Evolutionary conservation across 441 rosid genomes (phyloP).

Genomic region (Populus hybrid): DNA sequence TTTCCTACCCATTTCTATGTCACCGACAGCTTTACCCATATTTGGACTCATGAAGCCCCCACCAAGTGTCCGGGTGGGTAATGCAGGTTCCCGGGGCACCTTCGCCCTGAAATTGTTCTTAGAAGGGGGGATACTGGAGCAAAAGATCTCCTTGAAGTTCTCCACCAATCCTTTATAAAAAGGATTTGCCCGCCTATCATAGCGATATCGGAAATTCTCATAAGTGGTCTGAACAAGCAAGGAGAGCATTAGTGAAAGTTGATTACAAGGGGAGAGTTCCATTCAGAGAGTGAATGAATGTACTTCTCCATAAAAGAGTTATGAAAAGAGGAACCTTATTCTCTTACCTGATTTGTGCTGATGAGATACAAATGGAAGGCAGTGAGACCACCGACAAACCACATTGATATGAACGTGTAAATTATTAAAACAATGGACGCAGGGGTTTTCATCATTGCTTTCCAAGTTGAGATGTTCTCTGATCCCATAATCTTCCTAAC

Average conservation of each 20-base stretch:
- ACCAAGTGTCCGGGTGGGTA: constrained; percentile 46
- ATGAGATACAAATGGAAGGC: constrained; percentile 92
- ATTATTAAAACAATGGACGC: constrained; percentile 74
- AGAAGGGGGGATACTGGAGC: constrained; percentile 50
- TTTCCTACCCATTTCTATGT: constrained; percentile 87
- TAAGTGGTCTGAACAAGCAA: constrained; percentile 71
- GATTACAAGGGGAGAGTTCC: not conserved
- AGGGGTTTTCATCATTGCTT: constrained; percentile 79
- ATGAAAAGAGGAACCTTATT: not conserved
- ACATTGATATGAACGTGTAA: constrained; percentile 76
- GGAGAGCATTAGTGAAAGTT: not conserved
- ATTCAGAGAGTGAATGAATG: not conserved
- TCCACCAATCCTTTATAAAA: constrained; percentile 65
- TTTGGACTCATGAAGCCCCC: constrained; percentile 84
- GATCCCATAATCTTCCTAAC: constrained; percentile 62
- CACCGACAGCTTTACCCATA: constrained; percentile 76
- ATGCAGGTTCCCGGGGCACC: constrained; percentile 55
- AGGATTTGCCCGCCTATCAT: constrained; percentile 73
- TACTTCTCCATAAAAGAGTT: not conserved
- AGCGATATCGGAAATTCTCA: constrained; percentile 89
- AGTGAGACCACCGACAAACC: constrained; percentile 98
- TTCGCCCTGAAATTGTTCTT: constrained; percentile 67
- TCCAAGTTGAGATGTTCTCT: constrained; percentile 63
- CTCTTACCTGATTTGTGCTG: constrained; percentile 81
- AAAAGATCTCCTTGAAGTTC: constrained; percentile 78